Percentiles rank a stretch among this genome's conserved stretches.
Evolutionary conservation across 129 eudicot genomes (phyloP).

Genomic region (Flaveria sonorensis): DNA sequence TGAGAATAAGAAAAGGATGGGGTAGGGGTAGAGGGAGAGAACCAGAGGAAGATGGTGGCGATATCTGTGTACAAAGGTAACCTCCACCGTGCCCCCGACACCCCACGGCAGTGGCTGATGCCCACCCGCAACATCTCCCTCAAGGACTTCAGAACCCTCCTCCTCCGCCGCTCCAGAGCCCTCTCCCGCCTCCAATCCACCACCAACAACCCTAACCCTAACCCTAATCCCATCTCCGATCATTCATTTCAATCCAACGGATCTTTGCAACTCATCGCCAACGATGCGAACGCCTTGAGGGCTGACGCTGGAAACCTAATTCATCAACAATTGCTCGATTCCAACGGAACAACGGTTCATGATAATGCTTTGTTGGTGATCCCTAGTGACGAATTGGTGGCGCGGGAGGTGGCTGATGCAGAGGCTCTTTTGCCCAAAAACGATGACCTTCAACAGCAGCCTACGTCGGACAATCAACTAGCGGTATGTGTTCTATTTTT

Average conservation of each 20-base stretch:
- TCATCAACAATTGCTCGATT: conserved; percentile 15
- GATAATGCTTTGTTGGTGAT: conserved; percentile 21
- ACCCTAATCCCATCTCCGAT: too few species aligned
- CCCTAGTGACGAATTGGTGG: conserved; percentile 21
- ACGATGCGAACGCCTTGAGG: neutral
- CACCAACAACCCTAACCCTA: conserved; percentile 46
- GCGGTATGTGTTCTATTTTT: conserved; percentile 22
- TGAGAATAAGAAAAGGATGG: too few species aligned
- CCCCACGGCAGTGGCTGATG: conserved; percentile 68
- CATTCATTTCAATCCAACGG: too few species aligned
- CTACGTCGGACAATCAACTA: conserved; percentile 21
- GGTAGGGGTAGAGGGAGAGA: neutral
- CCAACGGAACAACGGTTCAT: conserved; percentile 21
- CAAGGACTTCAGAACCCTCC: conserved; percentile 65
- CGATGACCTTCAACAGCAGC: conserved; percentile 18
- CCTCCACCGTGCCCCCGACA: conserved; percentile 71
- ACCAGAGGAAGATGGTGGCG: conserved; percentile 62
- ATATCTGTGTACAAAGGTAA: conserved; percentile 79
- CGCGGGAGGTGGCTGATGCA: conserved; percentile 17
- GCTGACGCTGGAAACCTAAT: conserved; percentile 17
- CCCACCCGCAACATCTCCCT: conserved; percentile 60
- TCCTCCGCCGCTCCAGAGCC: conserved; percentile 74
- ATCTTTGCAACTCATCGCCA: conserved; percentile 8
- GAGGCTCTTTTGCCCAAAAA: conserved; percentile 15
- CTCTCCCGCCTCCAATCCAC: conserved; percentile 67